A percentile compares a stretch with the other conserved stretches of the same genome.
Conservation (phyloP, 2,329 filamentous ascomycete genomes). For the Ambrosiella beaveri region DNA sequence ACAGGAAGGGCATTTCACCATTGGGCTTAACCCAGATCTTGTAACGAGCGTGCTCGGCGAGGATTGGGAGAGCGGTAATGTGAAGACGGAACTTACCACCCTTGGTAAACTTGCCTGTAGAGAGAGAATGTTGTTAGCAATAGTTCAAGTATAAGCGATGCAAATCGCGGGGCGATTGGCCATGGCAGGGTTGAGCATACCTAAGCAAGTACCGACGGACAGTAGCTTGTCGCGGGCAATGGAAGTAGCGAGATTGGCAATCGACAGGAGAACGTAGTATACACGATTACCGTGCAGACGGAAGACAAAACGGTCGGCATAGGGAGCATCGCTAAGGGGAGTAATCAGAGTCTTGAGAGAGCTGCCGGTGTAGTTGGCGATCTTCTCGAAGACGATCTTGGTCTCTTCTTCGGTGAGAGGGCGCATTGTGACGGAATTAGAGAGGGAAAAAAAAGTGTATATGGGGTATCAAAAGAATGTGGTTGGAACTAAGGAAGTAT, state of each 20-base stretch:
- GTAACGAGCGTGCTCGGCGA: conserved; percentile 81
- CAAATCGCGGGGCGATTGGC: neutral
- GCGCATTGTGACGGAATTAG: conserved; percentile 40
- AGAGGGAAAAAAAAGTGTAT: neutral
- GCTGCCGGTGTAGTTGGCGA: conserved; percentile 81
- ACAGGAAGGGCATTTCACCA: conserved; percentile 93
- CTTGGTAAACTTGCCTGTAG: conserved; percentile 78
- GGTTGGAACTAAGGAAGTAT: neutral
- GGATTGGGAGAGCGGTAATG: conserved; percentile 72
- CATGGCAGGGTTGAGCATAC: conserved; percentile 20
- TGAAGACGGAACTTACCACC: conserved; percentile 89
- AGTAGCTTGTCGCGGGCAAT: conserved; percentile 68
- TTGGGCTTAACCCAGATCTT: conserved; percentile 96
- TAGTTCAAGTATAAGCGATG: neutral
- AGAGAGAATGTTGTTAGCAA: conserved; percentile 12
- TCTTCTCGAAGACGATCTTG: conserved; percentile 73
- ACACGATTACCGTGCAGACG: conserved; percentile 66
- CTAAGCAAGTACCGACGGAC: conserved; percentile 73
- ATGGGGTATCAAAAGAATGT: conserved; percentile 2
- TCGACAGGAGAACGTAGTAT: conserved; percentile 78
- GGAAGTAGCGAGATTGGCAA: conserved; percentile 81
- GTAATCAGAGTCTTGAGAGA: conserved; percentile 74
- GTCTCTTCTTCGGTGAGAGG: conserved; percentile 66
- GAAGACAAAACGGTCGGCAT: conserved; percentile 69
- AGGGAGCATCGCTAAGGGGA: conserved; percentile 47